Conservation (phyloP, 345 rosid species). For the Salix exigua region DNA sequence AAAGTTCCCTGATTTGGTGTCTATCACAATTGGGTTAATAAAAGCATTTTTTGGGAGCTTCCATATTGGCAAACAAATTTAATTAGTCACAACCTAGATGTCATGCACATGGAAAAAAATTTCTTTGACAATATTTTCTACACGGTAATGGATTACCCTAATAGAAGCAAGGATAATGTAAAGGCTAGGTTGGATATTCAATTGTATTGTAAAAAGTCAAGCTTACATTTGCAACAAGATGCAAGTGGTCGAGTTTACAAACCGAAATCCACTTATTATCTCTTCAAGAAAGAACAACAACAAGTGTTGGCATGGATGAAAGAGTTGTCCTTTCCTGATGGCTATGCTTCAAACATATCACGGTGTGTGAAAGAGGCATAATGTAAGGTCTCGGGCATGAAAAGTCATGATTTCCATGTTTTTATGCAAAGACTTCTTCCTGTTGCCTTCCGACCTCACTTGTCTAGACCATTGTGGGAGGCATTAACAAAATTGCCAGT, state of each 20-base stretch:
- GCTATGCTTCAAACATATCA: neutral
- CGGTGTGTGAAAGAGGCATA: neutral
- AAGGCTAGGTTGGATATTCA: neutral
- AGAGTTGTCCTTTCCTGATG: neutral
- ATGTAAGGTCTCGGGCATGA: neutral
- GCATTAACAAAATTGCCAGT: neutral
- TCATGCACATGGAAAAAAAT: too few species aligned
- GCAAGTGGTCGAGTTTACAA: neutral
- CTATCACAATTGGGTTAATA: too few species aligned
- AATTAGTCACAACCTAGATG: too few species aligned
- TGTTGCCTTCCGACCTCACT: neutral
- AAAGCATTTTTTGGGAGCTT: too few species aligned
- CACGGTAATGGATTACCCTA: neutral
- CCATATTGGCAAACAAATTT: too few species aligned
- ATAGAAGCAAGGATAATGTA: neutral
- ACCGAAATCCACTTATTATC: neutral
- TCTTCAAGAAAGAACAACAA: too few species aligned
- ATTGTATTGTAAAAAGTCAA: neutral
- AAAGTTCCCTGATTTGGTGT: too few species aligned
- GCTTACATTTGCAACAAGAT: neutral
- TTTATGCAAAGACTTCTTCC: neutral
- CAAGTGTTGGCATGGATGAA: neutral
- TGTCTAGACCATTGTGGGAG: neutral
- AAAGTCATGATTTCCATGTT: neutral
- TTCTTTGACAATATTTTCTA: neutral